These are phyloP conservation scores for Mallotus japonicus DNA, from an alignment of 441 rosid genomes.

Conservation along the genomic window DNA sequence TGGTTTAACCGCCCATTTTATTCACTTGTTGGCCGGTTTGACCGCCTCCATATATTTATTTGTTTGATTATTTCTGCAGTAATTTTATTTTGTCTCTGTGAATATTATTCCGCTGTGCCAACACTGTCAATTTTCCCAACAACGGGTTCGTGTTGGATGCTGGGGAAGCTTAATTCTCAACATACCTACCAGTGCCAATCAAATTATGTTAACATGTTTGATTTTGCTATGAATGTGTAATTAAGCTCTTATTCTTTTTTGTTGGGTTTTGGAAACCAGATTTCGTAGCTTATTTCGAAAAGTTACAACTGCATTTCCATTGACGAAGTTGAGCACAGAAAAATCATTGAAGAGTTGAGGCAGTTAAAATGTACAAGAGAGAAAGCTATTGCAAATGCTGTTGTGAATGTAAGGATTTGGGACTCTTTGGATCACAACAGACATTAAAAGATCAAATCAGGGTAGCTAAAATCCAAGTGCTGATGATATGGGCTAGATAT, in stretches of 20 bases:
- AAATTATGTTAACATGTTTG: not conserved
- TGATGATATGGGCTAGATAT: not conserved
- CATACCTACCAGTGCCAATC: too few species aligned
- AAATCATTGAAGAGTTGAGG: not conserved
- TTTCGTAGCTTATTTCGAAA: not conserved
- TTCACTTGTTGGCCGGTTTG: too few species aligned
- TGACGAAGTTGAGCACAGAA: not conserved
- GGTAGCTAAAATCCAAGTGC: not conserved
- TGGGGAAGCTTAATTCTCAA: too few species aligned
- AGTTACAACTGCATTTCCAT: too few species aligned
- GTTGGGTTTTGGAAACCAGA: not conserved
- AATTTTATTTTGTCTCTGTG: too few species aligned
- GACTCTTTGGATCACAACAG: not conserved
- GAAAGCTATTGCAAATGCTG: not conserved
- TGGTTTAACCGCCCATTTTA: too few species aligned
- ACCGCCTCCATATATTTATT: too few species aligned
- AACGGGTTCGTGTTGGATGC: not conserved
- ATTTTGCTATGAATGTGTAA: not conserved
- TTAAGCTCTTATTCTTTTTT: not conserved
- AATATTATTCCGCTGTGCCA: too few species aligned
- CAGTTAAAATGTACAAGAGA: not conserved
- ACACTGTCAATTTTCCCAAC: too few species aligned
- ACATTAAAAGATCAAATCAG: not conserved
- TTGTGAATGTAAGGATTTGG: slow-evolving; percentile 1
- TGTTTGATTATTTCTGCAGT: too few species aligned